Percentiles rank a stretch among this genome's conserved stretches.
phyloP scores from a whole-genome alignment of 2,329 filamentous ascomycete genomes.

The Aspergillus aculeatinus region DNA sequence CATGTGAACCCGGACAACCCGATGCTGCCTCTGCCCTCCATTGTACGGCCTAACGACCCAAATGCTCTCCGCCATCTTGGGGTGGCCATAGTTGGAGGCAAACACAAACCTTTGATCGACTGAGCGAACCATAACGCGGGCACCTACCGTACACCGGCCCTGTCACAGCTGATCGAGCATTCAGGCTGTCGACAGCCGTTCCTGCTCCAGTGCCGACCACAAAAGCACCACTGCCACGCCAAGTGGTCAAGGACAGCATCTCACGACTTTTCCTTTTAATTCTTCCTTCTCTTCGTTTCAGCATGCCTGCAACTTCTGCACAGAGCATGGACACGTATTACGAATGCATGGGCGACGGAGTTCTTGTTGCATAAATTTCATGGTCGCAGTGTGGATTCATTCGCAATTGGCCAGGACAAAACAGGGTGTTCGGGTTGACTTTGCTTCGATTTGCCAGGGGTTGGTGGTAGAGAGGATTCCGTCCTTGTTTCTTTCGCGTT shows the following conservation, averaged over 20 bases:
- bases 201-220: not conserved
- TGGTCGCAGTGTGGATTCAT: slow-evolving; percentile 25
- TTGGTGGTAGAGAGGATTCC: slow-evolving; percentile 1
- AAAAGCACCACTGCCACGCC: not conserved
- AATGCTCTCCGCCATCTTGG: slow-evolving; percentile 60
- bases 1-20: slow-evolving; percentile 86
- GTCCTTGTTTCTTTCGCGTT: not conserved
- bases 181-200: not conserved
- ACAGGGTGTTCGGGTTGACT: slow-evolving; percentile 23
- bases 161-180: not conserved
- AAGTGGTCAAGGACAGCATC: not conserved
- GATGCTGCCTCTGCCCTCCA: slow-evolving; percentile 81
- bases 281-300: slow-evolving; percentile 9
- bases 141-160: no score
- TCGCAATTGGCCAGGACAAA: slow-evolving; percentile 17
- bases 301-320: slow-evolving; percentile 17
- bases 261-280: not conserved
- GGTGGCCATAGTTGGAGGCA: slow-evolving; percentile 61
- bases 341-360: slow-evolving; percentile 39
- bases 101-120: slow-evolving; percentile 65
- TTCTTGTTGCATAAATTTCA: slow-evolving; percentile 33
- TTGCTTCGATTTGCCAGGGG: slow-evolving; percentile 14
- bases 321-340: slow-evolving; percentile 30
- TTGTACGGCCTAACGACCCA: slow-evolving; percentile 75
- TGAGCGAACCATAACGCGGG: slow-evolving; percentile 41